phyloP scores from a whole-genome alignment of 2,329 filamentous ascomycete species.

The Nothopassalora personata region DNA sequence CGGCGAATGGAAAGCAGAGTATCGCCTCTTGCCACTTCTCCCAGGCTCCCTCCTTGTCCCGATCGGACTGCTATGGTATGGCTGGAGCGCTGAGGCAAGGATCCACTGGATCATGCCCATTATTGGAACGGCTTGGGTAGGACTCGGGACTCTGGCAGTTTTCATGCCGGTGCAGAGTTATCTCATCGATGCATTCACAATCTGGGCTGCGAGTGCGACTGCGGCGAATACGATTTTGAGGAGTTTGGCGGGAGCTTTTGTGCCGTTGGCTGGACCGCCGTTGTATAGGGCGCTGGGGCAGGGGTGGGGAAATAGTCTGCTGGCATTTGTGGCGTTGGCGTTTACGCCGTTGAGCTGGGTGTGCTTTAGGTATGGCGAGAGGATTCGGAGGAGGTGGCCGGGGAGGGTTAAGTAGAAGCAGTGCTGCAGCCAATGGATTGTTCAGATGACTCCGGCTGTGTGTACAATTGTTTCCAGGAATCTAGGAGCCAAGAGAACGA shows the following conservation, averaged over 20 bases:
- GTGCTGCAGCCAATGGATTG: too few species aligned
- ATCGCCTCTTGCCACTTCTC: neutral
- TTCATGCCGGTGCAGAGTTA: slow-evolving; percentile 7
- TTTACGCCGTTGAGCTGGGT: neutral
- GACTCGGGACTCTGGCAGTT: slow-evolving; percentile 2
- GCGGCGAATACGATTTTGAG: slow-evolving; percentile 4
- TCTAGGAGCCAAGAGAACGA: too few species aligned
- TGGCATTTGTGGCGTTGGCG: slow-evolving; percentile 6
- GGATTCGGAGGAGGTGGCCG: neutral
- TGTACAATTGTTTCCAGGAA: too few species aligned
- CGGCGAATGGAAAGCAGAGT: slow-evolving; percentile 3
- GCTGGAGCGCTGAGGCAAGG: slow-evolving; percentile 30
- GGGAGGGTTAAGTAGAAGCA: neutral
- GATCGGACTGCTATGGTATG: slow-evolving; percentile 40
- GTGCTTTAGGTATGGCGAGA: neutral
- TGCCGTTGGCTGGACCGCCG: slow-evolving; percentile 8
- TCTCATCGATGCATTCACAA: slow-evolving; percentile 7
- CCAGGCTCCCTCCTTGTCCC: slow-evolving; percentile 23
- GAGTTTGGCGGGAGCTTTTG: slow-evolving; percentile 5
- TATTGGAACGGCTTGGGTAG: slow-evolving; percentile 1
- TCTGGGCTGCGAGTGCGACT: slow-evolving; percentile 10
- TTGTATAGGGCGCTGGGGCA: slow-evolving; percentile 5
- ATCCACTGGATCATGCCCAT: slow-evolving; percentile 31
- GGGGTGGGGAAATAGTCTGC: slow-evolving; percentile 7
- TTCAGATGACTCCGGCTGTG: too few species aligned